Evolutionary conservation across 2,329 filamentous ascomycete species (phyloP).

Genomic region (Celoporthe dispersa): DNA sequence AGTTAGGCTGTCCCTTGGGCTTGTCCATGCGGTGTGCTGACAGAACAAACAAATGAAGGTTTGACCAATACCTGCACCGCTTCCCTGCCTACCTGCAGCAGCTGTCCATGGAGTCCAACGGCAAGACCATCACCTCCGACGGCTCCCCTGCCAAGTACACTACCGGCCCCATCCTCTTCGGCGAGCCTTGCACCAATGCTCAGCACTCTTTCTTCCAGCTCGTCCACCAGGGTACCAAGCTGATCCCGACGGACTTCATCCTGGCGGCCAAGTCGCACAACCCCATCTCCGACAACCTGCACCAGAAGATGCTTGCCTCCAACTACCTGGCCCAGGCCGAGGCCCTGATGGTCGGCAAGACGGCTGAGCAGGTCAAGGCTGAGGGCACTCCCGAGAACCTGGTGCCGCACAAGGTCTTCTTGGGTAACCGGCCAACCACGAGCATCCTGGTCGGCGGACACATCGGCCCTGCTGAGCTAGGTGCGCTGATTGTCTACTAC

Average conservation of each 20-base stretch:
- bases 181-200: slow-evolving; percentile 97
- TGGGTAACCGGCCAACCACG: slow-evolving; percentile 95
- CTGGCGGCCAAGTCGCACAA: slow-evolving; percentile 96
- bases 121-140: slow-evolving; percentile 93
- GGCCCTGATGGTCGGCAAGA: slow-evolving; percentile 90
- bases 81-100: slow-evolving; percentile 99
- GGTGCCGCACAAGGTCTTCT: slow-evolving; percentile 98
- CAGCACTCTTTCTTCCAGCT: slow-evolving; percentile 99
- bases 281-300: slow-evolving; percentile 86
- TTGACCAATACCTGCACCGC: slow-evolving; percentile 98
- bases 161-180: slow-evolving; percentile 91
- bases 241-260: slow-evolving; percentile 98
- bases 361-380: slow-evolving; percentile 75
- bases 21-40: slow-evolving; percentile 24
- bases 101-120: slow-evolving; percentile 99
- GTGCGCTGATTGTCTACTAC: slow-evolving; percentile 97
- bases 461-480: slow-evolving; percentile 92
- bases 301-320: slow-evolving; percentile 94
- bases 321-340: slow-evolving; percentile 92
- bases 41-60: slow-evolving; percentile 53
- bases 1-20: slow-evolving; percentile 44
- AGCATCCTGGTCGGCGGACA: slow-evolving; percentile 87
- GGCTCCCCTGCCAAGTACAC: slow-evolving; percentile 94
- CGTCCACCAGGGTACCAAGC: slow-evolving; percentile 97
- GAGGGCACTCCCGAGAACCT: slow-evolving; percentile 76